phyloP scores from a whole-genome alignment of 257 asterid genomes.

The Solanum habrochaites region DNA sequence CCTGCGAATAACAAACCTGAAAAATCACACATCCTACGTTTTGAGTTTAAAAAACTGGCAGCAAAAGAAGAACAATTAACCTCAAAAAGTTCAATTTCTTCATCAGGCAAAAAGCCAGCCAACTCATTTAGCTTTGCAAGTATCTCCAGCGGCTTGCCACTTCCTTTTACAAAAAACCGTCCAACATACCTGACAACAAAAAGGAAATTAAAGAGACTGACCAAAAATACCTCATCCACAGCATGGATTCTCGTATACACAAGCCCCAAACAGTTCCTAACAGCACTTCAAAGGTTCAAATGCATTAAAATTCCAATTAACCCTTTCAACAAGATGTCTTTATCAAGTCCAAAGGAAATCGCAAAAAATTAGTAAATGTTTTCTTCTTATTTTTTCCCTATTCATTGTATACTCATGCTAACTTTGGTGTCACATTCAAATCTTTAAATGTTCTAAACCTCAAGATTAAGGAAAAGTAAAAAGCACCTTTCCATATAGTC shows the following conservation, averaged over 20 bases:
- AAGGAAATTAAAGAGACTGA: neutral
- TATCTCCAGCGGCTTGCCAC: slow-evolving; percentile 53
- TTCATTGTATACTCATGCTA: neutral
- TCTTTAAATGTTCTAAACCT: neutral
- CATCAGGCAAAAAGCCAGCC: slow-evolving; percentile 67
- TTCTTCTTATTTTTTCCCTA: neutral
- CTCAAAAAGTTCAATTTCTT: slow-evolving; percentile 74
- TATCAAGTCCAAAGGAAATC: neutral
- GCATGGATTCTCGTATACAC: neutral
- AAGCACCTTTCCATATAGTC: neutral
- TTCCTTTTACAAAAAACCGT: slow-evolving; percentile 53
- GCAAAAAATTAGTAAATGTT: neutral
- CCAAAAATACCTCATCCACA: neutral
- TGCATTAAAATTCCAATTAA: neutral
- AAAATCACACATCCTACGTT: neutral
- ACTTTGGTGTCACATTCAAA: neutral
- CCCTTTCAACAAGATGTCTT: neutral
- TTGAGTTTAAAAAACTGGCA: neutral
- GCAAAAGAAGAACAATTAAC: slow-evolving; percentile 13
- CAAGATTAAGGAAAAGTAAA: neutral
- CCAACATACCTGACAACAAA: slow-evolving; percentile 47
- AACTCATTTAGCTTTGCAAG: slow-evolving; percentile 48
- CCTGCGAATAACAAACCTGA: slow-evolving; percentile 26
- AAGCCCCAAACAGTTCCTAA: neutral
- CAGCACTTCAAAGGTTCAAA: neutral